Evolutionary conservation across 1,284 basidiomycete genomes (phyloP).

Genomic region (Fomitopsis pinicola): DNA sequence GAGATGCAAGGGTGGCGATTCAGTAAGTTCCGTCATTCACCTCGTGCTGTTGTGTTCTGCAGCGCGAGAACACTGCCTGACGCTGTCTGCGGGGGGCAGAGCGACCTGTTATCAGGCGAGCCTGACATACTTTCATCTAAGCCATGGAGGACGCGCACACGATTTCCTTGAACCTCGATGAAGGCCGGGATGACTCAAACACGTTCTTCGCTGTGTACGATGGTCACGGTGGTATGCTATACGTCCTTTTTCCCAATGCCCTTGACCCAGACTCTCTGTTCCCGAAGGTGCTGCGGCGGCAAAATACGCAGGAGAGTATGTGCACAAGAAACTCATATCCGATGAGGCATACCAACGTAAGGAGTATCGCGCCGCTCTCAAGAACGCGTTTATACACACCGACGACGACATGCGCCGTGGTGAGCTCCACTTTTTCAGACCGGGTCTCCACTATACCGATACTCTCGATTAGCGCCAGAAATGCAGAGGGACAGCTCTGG

Average conservation of each 20-base stretch:
- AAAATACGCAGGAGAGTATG: conserved; percentile 85
- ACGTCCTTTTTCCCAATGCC: not conserved
- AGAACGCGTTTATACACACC: conserved; percentile 87
- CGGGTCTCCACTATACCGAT: not conserved
- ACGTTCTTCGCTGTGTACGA: conserved; percentile 97
- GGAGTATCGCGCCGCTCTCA: conserved; percentile 78
- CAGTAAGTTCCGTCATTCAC: conserved; percentile 53
- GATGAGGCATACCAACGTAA: conserved; percentile 73
- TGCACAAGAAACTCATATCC: conserved; percentile 76
- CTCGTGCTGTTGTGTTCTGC: conserved; percentile 67
- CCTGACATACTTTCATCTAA: conserved; percentile 29
- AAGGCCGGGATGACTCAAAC: conserved; percentile 48
- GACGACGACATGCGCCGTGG: conserved; percentile 92
- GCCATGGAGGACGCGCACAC: conserved; percentile 99
- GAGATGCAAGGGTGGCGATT: conserved; percentile 99
- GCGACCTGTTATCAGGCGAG: conserved; percentile 1
- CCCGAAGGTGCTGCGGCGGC: conserved; percentile 80
- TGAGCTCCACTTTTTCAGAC: conserved; percentile 33
- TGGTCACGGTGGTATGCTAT: conserved; percentile 87
- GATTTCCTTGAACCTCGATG: conserved; percentile 68
- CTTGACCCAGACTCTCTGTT: not conserved
- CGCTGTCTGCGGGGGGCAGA: conserved; percentile 2
- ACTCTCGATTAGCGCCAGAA: conserved; percentile 59
- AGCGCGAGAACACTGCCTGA: not conserved
- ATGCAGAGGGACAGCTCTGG: conserved; percentile 93